Base-by-base conservation (phyloP, 768 basidiomycete species). In the Hygrophorus russula region DNA sequence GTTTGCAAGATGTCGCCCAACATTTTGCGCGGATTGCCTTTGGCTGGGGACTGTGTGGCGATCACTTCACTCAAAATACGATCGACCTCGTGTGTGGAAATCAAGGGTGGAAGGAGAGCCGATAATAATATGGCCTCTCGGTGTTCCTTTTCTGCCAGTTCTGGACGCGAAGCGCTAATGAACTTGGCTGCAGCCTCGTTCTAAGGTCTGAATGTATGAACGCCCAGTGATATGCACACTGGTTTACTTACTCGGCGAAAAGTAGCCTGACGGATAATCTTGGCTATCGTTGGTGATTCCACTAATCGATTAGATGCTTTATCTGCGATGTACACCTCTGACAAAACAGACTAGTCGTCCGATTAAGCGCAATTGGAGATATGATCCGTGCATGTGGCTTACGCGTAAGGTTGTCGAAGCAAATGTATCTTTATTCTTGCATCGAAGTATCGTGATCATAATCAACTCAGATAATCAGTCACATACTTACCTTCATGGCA, bases 311-410 rank as follows among this genome's bases (percentile, higher is more conserved):
- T 62, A 19, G 63, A 55, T 19, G 69, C 58, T 59, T 86, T 86
- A 60, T 84, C 82, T 29, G 75, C 69, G 7, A 73, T 68, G 49
- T 84, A 76, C 2, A 86, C 68, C 45, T 86, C 83, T 8, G 83
- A 68, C 13, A 86, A 66, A 27, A 82, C 69, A 18, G 80, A 78
- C 82, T 85, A 48, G 13, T 14, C 5, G 31, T 34, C 5, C 15
- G 36, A 36, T 32, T 41, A 3, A 27, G 24, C 3, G 7, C 24
- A 31, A 17, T 15, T 15, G 24, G 15, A 5, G 17, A 20, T 18
- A 31, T 20, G 31, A 28, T 17, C 45, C 36, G 17, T 29, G 40
- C n/a, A 46, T 32, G 13, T n/a, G 27, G 46, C 78, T 52, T 48
- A 83, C 78, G 35, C 76, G 71, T 50, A 78, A 58, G 18, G 73